Base-by-base conservation (phyloP, 1,284 basidiomycete genomes). In the Austropuccinia psidii region DNA sequence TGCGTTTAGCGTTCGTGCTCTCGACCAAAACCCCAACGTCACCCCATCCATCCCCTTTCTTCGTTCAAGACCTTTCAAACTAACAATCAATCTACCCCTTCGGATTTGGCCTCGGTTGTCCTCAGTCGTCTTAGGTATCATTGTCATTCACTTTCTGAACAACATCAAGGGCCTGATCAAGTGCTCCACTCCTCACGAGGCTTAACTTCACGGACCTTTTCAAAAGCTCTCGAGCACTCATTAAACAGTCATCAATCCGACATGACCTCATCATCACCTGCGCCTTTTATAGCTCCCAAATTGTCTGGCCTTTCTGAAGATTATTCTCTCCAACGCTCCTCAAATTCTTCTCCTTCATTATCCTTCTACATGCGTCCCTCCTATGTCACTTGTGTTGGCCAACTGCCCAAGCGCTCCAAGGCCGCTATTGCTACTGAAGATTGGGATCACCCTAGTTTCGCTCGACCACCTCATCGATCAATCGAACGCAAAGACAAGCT, bases 381-480 rank as follows among this genome's bases (percentile, higher is more conserved):
- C 5, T 43, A 27, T 43, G 39, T 31, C 3, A 57, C 7, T 33
- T 57, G 35, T 33, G 29, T 19, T 33, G 57, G n/a, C 41, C 9
- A 45, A 15, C 67, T 39, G n/a, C 41, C 68, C 6, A 50, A 58
- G 43, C 68, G 45, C 31, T 72, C 68, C 17, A 72, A 72, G 35
- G 68, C 68, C 4, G 43, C 68, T 17, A 13, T 72, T 3, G 68
- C 57, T 13, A 49, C 57, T 21, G 57, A 72, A 35, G 55, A 60
- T 39, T 72, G 68, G 68, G 68, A 72, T 37, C 68, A 72, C 49
- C 68, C 68, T 27, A 61, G 57, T 45, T 72, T 61, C 27, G 68
- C 68, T 17, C 41, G 57, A 45, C 68, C 68, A 8, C 68, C 68
- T 31, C 43, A 72, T 43, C 68, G 57, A 11, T 29, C 68, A 29